Percentiles rank a stretch among this genome's conserved stretches.
These are phyloP conservation scores for Suillus ampliporus DNA, from an alignment of 768 basidiomycete genomes.

Conservation along the genomic window DNA sequence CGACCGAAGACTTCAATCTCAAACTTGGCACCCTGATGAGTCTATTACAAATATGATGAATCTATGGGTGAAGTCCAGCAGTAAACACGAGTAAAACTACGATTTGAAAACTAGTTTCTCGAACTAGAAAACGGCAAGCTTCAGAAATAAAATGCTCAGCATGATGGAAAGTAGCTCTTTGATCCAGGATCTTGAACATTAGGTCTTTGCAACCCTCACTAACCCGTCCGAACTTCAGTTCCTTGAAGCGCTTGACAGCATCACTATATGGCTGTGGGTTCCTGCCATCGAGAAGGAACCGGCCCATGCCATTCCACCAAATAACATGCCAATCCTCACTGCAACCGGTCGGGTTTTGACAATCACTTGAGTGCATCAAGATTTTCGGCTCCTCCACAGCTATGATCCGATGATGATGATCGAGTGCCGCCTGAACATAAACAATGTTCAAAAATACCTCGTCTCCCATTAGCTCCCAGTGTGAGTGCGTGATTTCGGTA, in stretches of 20 bases:
- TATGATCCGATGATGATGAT: conserved; percentile 12
- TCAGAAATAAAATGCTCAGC: no score
- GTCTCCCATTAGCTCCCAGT: conserved; percentile 7
- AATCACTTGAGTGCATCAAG: conserved; percentile 1
- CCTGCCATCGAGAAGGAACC: conserved; percentile 22
- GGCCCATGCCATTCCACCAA: conserved; percentile 26
- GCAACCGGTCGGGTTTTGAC: conserved; percentile 3
- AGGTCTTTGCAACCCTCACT: no score
- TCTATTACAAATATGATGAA: no score
- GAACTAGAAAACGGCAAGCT: no score
- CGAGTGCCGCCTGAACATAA: conserved; percentile 2
- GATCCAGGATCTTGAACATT: no score
- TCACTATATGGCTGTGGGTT: conserved; percentile 17
- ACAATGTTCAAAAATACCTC: neutral
- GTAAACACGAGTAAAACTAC: no score
- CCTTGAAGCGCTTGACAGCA: conserved; percentile 14
- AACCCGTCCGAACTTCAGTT: no score
- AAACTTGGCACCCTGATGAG: no score
- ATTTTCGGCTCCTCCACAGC: conserved; percentile 15
- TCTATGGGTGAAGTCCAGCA: no score
- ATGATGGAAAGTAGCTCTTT: conserved; percentile 8
- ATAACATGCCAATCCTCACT: conserved; percentile 17
- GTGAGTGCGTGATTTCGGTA: neutral
- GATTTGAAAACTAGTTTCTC: no score
- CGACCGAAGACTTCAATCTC: no score